Evolutionary conservation across 768 basidiomycete genomes (phyloP).

Genomic region (Lanmaoa rubissima): DNA sequence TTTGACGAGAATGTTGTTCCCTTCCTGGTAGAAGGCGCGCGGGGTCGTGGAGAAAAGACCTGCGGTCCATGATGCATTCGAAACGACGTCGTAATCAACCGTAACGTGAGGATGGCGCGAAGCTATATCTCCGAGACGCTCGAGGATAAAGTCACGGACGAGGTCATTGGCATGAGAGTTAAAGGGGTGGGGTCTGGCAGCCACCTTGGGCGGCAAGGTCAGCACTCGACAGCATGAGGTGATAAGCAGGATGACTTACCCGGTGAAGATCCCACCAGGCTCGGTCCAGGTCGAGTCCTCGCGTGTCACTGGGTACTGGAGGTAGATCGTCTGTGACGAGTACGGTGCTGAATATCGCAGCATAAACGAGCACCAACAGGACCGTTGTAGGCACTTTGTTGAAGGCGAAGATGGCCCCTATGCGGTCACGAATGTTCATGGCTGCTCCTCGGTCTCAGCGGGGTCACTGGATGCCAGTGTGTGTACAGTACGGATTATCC

Average conservation of each 20-base stretch:
- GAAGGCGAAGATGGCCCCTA: constrained; percentile 36
- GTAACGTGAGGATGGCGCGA: constrained; percentile 45
- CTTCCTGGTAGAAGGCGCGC: constrained; percentile 55
- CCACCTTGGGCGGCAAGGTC: constrained; percentile 42
- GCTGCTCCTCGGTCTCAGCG: not conserved
- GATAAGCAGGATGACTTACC: constrained; percentile 33
- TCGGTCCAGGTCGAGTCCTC: constrained; percentile 46
- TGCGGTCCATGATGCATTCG: constrained; percentile 49
- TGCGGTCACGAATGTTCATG: constrained; percentile 28
- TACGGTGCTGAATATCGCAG: constrained; percentile 44
- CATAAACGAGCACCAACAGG: constrained; percentile 48
- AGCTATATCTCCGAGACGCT: constrained; percentile 49
- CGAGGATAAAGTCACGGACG: constrained; percentile 58
- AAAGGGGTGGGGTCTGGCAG: constrained; percentile 71
- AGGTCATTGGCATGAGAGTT: constrained; percentile 75
- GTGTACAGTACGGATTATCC: not conserved
- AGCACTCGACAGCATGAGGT: not conserved
- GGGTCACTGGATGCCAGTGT: not conserved
- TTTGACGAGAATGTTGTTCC: constrained; percentile 66
- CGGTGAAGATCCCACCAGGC: constrained; percentile 60
- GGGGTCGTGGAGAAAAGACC: constrained; percentile 12
- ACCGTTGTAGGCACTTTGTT: constrained; percentile 43
- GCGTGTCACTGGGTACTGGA: constrained; percentile 41
- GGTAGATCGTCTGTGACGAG: constrained; percentile 49
- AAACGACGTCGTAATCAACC: constrained; percentile 48